A percentile compares a stretch with the other conserved stretches of the same genome.
phyloP scores from a whole-genome alignment of 2,329 filamentous ascomycete genomes.

The Rachicladosporium sp. region DNA sequence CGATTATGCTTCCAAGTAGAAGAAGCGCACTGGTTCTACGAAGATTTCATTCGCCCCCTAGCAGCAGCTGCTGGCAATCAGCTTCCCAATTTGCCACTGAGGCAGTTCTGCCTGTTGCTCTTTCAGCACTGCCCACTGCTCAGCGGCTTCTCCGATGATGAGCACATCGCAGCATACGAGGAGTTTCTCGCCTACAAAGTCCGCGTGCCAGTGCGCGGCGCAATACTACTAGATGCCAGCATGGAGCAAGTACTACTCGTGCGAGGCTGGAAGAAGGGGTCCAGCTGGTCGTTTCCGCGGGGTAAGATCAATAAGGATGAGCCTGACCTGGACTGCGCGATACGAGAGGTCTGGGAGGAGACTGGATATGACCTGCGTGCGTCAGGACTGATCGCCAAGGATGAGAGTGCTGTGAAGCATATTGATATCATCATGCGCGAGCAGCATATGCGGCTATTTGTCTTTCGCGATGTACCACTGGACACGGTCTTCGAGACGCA shows the following conservation, averaged over 20 bases:
- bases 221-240: slow-evolving; percentile 80
- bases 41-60: slow-evolving; percentile 84
- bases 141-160: slow-evolving; percentile 63
- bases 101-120: slow-evolving; percentile 76
- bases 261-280: slow-evolving; percentile 94
- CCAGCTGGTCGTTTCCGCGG: slow-evolving; percentile 90
- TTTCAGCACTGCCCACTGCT: slow-evolving; percentile 90
- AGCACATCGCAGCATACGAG: slow-evolving; percentile 73
- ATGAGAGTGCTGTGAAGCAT: slow-evolving; percentile 60
- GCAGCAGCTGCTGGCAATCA: slow-evolving; percentile 48
- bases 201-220: slow-evolving; percentile 82
- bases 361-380: slow-evolving; percentile 74
- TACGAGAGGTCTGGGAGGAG: slow-evolving; percentile 91
- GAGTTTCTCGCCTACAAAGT: slow-evolving; percentile 93
- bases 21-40: slow-evolving; percentile 99
- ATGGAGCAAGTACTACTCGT: slow-evolving; percentile 93
- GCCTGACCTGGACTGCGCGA: slow-evolving; percentile 81
- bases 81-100: slow-evolving; percentile 75
- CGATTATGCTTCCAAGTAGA: slow-evolving; percentile 98
- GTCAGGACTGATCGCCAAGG: slow-evolving; percentile 59
- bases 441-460: slow-evolving; percentile 84
- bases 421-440: slow-evolving; percentile 85
- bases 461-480: slow-evolving; percentile 79
- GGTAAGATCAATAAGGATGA: slow-evolving; percentile 99
- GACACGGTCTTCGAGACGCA: slow-evolving; percentile 79